These are phyloP conservation scores for Plasmodium fragile DNA, from an alignment of 169 alveolate genomes.

Conservation along the genomic window DNA sequence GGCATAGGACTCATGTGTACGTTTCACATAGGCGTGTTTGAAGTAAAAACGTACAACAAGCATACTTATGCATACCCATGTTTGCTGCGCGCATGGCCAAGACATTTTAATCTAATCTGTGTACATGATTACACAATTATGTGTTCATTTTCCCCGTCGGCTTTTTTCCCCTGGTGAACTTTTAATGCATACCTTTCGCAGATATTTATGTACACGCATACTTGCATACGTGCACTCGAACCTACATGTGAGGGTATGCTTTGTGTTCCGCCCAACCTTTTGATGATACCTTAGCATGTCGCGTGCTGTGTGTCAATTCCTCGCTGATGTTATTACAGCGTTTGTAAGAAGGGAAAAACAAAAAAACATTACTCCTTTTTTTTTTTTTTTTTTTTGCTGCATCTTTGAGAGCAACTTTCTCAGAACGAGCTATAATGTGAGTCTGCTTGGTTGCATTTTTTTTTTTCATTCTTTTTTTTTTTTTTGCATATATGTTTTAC, in stretches of 20 bases:
- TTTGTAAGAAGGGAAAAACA: neutral
- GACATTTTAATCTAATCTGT: neutral
- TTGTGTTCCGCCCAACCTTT: neutral
- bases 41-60: neutral
- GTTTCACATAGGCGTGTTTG: neutral
- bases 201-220: conserved; percentile 9
- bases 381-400: neutral
- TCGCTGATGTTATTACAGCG: neutral
- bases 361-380: neutral
- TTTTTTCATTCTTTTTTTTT: neutral
- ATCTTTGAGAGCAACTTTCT: neutral
- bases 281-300: neutral
- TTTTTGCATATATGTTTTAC: neutral
- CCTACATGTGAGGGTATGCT: neutral
- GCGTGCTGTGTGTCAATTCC: neutral
- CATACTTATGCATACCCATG: neutral
- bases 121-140: neutral
- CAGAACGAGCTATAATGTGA: neutral
- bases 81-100: neutral
- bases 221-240: neutral
- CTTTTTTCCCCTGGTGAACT: neutral
- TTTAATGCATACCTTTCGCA: neutral
- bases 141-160: neutral
- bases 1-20: neutral
- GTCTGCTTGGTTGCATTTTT: neutral